Conservation (phyloP, 163 green algal genomes). For the Chlamydomonas reinhardtii region DNA sequence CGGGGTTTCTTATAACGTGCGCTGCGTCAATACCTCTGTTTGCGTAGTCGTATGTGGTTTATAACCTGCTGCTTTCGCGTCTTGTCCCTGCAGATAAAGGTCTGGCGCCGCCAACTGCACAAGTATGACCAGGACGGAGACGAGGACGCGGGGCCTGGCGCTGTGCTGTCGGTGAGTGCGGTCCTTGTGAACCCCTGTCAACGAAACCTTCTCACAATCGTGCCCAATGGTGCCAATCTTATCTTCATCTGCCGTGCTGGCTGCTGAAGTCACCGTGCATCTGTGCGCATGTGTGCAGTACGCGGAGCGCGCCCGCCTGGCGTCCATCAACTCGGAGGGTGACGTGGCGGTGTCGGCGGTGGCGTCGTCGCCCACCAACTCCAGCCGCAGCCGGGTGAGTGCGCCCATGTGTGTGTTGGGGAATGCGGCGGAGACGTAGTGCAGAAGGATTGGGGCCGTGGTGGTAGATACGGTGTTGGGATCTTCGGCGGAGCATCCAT, state of each 20-base stretch:
- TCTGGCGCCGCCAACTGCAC: conserved; percentile 85
- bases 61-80: too few species aligned
- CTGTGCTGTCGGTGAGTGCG: too few species aligned
- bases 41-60: too few species aligned
- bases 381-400: conserved; percentile 21
- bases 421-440: neutral
- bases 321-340: neutral
- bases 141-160: conserved; percentile 58
- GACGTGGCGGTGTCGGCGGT: neutral
- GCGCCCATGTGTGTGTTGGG: neutral
- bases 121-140: conserved; percentile 61
- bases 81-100: conserved; percentile 68
- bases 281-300: conserved; percentile 1
- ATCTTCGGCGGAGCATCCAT: too few species aligned
- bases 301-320: conserved; percentile 6
- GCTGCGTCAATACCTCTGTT: too few species aligned
- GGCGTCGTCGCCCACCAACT: conserved; percentile 39
- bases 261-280: neutral
- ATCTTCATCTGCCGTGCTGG: too few species aligned
- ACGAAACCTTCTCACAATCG: too few species aligned
- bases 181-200: too few species aligned
- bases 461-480: too few species aligned
- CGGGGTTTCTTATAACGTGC: too few species aligned
- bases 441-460: too few species aligned
- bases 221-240: too few species aligned